Evolutionary conservation across 2,329 filamentous ascomycete species (phyloP), one percentile per base, ranked within the genome.

Genomic region (Botryotinia convoluta): DNA sequence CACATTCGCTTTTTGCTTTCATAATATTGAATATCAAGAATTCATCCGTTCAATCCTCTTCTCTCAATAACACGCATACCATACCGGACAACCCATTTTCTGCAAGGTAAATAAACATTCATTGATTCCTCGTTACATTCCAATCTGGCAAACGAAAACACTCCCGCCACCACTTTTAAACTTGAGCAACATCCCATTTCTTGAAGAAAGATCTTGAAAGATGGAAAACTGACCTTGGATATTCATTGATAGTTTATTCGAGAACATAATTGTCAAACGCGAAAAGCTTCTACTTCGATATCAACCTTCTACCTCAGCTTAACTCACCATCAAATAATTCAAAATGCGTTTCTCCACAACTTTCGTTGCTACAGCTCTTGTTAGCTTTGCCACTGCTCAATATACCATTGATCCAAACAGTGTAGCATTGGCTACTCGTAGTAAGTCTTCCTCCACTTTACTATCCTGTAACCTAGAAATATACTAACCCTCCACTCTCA

Each of bases 371-470:
- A 80, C 86, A 59, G 84, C 86, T 75, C 82, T 91, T 75, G 74
- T 79, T 60, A 81, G 87, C 76, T 82, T 85, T 74, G 75, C 76
- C 26, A 73, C 73, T 29, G 87, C 88, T 76, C 86, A 87, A 76
- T 86, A 86, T 75, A 85, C 89, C 78, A 90, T 95, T 80, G 85
- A 92, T 69, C 92, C 92, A 6, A 77, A 84, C 26, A 86, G 82
- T 45, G 91, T 95, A 4, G 79, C 86, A 4, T 77, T 88, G 51
- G 76, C 83, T 64, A 82, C 81, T 65, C 75, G 79, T 67, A 61
- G 89, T 81, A 76, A 48, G 78, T 74, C 57, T 57, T 45, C 12
- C 44, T 44, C 4, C 37, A 22, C 26, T 44, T 20, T 35, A 12
- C 45, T 3, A 1, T 5, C 59, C 22, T 35, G 7, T 26, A 35